phyloP scores from a whole-genome alignment of 352 stramenopile species.

The Blastocystis sp. region DNA sequence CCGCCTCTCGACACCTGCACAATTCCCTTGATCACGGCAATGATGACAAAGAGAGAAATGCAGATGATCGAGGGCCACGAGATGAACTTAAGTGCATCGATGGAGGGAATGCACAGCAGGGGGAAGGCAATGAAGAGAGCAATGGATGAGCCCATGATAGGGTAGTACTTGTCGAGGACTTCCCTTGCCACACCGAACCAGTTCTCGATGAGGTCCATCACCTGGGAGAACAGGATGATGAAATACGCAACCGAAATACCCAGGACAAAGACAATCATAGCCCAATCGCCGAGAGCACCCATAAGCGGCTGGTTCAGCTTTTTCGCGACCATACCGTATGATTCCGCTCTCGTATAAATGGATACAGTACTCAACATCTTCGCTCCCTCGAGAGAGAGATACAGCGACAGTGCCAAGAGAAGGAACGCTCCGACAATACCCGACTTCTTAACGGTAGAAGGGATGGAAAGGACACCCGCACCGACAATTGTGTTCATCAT shows the following conservation, averaged over 20 bases:
- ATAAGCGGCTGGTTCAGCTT: background rate
- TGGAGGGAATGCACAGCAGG: background rate
- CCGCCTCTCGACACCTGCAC: background rate
- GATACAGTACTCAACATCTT: slow-evolving; percentile 16
- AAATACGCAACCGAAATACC: slow-evolving; percentile 34
- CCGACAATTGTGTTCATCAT: slow-evolving; percentile 71
- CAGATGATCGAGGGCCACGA: slow-evolving; percentile 46
- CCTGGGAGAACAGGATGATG: slow-evolving; percentile 53
- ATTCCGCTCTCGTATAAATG: slow-evolving; percentile 13
- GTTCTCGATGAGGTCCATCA: slow-evolving; percentile 5
- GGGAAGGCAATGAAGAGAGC: slow-evolving; percentile 37
- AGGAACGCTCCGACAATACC: slow-evolving; percentile 55
- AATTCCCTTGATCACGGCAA: background rate
- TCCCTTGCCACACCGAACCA: background rate
- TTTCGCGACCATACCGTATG: slow-evolving; percentile 17
- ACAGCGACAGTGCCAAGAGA: slow-evolving; percentile 41
- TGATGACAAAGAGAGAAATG: slow-evolving; percentile 5
- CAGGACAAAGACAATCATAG: slow-evolving; percentile 61
- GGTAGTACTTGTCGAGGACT: background rate
- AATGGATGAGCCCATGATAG: background rate
- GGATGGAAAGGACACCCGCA: slow-evolving; percentile 71
- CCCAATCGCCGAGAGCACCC: slow-evolving; percentile 19
- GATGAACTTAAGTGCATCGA: slow-evolving; percentile 51
- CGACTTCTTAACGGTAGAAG: slow-evolving; percentile 64
- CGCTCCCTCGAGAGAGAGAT: background rate